Base-by-base conservation (phyloP, 768 basidiomycete species). In the Amanita phalloides region DNA sequence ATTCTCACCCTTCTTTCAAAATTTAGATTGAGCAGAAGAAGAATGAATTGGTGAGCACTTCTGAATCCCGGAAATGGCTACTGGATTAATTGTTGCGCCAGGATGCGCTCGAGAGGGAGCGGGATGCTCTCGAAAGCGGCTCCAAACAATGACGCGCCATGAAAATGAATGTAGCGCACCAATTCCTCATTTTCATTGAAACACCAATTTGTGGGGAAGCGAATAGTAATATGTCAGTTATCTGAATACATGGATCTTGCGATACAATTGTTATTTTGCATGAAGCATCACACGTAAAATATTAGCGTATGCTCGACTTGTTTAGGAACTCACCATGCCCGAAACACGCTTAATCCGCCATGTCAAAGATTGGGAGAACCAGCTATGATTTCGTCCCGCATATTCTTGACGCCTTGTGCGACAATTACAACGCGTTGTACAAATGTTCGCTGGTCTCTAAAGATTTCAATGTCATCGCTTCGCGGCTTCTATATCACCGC, bases 371-470 rank as follows among this genome's bases (percentile, higher is more conserved):
- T 17, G 33, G 17, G 10, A 28, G 9, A n/a, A 28, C 45, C 2
- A 25, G 20, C 21, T n/a, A 26, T 25, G 51, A 52, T 33, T 6
- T 52, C 11, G 23, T 45, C 33, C 32, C 37, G 14, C 14, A 13
- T 25, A 52, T 52, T 11, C 35, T 52, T 21, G 44, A 52, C 23
- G 35, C 17, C 14, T 26, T 45, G 10, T 25, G 44, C 36, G 43
- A 52, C 8, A 68, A 77, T 54, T 67, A 64, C 51, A 44, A 47
- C 17, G 53, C 67, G 0, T 66, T 82, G 17, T 69, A 56, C 51
- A 56, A 54, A 7, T 78, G 71, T 56, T 62, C 75, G 35, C 60
- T 78, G 11, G 76, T 77, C 13, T 73, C 71, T 56, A 64, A 63
- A 49, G 66, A 68, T n/a, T 74, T 78, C 60, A 71, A 71, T 56